These are phyloP conservation scores for Omphalotus guepiniiformis DNA, from an alignment of 768 basidiomycete genomes.

Conservation along the genomic window DNA sequence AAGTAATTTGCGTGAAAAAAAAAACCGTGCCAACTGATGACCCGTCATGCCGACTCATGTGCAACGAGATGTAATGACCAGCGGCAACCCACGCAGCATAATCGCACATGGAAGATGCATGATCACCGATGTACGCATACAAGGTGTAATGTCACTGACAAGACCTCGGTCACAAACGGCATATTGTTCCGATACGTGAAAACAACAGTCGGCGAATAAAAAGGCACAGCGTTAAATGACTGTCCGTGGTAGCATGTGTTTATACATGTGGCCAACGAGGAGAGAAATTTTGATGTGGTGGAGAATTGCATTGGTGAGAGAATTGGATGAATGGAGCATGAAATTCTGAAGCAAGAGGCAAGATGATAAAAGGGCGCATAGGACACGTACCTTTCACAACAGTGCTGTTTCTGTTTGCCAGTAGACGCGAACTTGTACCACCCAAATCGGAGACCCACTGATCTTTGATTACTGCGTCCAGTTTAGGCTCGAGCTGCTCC, in stretches of 20 bases:
- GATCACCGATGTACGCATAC: not conserved
- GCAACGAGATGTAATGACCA: too few relatives aligned
- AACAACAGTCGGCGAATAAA: too few relatives aligned
- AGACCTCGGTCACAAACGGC: too few relatives aligned
- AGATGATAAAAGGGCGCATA: constrained; percentile 1
- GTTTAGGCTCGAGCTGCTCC: constrained; percentile 35
- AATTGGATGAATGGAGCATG: not conserved
- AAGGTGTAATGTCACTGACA: not conserved
- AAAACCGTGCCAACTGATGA: too few relatives aligned
- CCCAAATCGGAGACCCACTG: constrained; percentile 40
- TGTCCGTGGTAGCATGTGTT: too few relatives aligned
- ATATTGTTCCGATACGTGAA: too few relatives aligned
- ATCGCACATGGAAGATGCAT: too few relatives aligned
- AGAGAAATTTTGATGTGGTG: not conserved
- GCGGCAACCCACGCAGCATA: too few relatives aligned
- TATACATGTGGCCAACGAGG: not conserved
- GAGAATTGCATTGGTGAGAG: not conserved
- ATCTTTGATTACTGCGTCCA: constrained; percentile 27
- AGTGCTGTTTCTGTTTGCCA: constrained; percentile 15
- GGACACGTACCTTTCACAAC: constrained; percentile 39
- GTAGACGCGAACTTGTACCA: constrained; percentile 19
- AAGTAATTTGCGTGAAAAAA: too few relatives aligned
- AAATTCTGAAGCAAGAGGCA: constrained; percentile 1
- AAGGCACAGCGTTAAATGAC: too few relatives aligned
- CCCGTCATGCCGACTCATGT: too few relatives aligned